These are phyloP conservation scores for Parastagonospora avenae DNA, from an alignment of 2,329 filamentous ascomycete genomes.

Conservation along the genomic window DNA sequence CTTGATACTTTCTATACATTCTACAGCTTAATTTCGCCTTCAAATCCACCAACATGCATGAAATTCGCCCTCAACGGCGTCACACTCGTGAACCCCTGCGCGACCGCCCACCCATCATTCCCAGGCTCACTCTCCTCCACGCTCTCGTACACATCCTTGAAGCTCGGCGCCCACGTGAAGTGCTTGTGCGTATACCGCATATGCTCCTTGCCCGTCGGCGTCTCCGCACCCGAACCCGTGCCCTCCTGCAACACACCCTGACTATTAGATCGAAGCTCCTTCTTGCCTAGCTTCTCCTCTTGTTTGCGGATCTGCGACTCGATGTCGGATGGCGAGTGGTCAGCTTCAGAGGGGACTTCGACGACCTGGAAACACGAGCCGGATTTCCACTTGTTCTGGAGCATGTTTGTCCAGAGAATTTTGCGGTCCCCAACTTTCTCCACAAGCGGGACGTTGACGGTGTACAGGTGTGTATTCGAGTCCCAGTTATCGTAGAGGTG, in stretches of 20 bases:
- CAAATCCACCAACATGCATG: conserved; percentile 62
- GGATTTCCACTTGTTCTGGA: conserved; percentile 89
- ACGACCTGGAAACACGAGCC: conserved; percentile 87
- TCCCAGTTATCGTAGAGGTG: conserved; percentile 77
- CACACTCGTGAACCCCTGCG: conserved; percentile 85
- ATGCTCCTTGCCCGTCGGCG: conserved; percentile 36
- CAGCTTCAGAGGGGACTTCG: conserved; percentile 65
- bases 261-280: conserved; percentile 36
- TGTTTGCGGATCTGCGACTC: conserved; percentile 76
- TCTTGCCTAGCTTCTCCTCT: conserved; percentile 55
- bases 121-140: conserved; percentile 80
- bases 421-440: conserved; percentile 73
- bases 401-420: conserved; percentile 80
- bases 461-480: conserved; percentile 78
- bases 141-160: conserved; percentile 84
- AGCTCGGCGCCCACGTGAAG: conserved; percentile 92
- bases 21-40: conserved; percentile 39
- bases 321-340: conserved; percentile 66
- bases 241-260: conserved; percentile 14
- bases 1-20: background rate
- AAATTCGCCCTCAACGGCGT: conserved; percentile 94
- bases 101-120: conserved; percentile 92
- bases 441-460: conserved; percentile 85
- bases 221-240: conserved; percentile 30
- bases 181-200: conserved; percentile 75